These are phyloP conservation scores for Trichoderma arundinaceum DNA, from an alignment of 2,329 filamentous ascomycete species.

Conservation along the genomic window DNA sequence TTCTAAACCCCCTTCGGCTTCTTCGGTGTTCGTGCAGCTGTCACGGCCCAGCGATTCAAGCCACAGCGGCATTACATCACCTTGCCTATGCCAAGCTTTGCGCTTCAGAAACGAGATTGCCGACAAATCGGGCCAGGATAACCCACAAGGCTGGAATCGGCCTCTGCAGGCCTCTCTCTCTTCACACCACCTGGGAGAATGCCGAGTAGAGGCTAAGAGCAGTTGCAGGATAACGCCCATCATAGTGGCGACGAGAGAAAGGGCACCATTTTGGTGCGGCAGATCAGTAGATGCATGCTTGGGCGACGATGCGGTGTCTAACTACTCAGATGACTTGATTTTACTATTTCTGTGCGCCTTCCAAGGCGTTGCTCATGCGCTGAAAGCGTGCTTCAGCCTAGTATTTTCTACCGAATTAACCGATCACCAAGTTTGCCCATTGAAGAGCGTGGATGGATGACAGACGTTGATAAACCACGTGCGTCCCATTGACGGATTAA, in stretches of 20 bases:
- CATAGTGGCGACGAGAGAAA: too few relatives aligned
- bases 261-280: too few relatives aligned
- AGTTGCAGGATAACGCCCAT: too few relatives aligned
- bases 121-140: slow-evolving; percentile 27
- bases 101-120: slow-evolving; percentile 17
- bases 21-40: slow-evolving; percentile 8
- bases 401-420: slow-evolving; percentile 4
- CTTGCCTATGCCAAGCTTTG: slow-evolving; percentile 30
- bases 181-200: background rate
- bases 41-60: background rate
- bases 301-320: too few relatives aligned
- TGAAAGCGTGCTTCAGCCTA: background rate
- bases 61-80: slow-evolving; percentile 31
- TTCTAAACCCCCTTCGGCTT: background rate
- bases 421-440: background rate
- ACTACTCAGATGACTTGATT: background rate
- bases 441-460: background rate
- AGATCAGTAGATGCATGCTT: too few relatives aligned
- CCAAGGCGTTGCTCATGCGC: background rate
- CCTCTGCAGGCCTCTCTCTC: background rate
- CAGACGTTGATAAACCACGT: background rate
- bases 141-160: slow-evolving; percentile 25
- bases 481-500: slow-evolving; percentile 8
- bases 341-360: background rate
- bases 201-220: background rate